Conservation (phyloP, 2,329 filamentous ascomycete species). For the Fusarium sp. region DNA sequence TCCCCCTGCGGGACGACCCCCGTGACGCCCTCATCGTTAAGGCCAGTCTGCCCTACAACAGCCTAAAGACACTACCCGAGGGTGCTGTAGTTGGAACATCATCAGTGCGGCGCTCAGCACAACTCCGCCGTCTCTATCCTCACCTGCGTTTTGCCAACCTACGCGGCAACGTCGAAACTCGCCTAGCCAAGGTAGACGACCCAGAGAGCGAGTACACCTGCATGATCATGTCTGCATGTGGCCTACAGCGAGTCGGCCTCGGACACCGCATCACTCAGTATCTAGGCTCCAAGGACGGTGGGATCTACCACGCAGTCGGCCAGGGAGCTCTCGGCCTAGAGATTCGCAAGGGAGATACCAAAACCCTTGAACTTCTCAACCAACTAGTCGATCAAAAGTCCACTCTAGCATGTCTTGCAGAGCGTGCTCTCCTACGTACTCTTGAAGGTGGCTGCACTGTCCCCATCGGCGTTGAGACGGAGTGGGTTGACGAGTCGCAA, state of each 20-base stretch:
- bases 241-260: not conserved
- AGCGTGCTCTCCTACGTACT: not conserved
- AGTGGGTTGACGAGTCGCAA: not conserved
- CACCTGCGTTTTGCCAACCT: not conserved
- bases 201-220: not conserved
- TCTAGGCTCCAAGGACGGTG: not conserved
- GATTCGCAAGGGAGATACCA: not conserved
- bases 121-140: not conserved
- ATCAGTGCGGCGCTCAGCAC: not conserved
- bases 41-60: not conserved
- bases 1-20: not conserved
- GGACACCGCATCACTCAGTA: not conserved
- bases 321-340: not conserved
- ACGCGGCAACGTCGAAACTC: conserved; percentile 1
- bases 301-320: not conserved
- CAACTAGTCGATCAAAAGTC: not conserved
- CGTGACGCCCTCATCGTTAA: not conserved
- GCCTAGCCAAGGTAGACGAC: not conserved
- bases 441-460: not conserved
- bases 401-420: not conserved
- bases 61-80: not conserved
- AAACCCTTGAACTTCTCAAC: not conserved
- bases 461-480: not conserved
- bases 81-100: not conserved
- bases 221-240: conserved; percentile 1